Conservation (phyloP, 2,329 filamentous ascomycete species). For the Neofusicoccum kwambonambiense region DNA sequence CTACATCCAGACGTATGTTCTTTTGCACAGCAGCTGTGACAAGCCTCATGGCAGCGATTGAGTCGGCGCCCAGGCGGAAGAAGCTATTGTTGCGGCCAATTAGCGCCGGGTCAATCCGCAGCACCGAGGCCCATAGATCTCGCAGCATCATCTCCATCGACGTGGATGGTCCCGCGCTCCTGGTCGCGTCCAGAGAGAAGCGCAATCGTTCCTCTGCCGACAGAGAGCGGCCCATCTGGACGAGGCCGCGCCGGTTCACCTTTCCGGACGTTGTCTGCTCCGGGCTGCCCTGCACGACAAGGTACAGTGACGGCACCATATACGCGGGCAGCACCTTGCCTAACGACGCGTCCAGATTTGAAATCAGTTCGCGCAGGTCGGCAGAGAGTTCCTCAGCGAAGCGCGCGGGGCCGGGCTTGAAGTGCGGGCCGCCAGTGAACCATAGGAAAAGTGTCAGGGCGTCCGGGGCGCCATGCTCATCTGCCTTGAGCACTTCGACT, state of each 20-base stretch:
- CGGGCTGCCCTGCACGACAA: conserved; percentile 16
- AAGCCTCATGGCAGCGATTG: conserved; percentile 34
- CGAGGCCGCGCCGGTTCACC: conserved; percentile 29
- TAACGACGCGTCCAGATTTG: not conserved
- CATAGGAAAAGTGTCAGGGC: not conserved
- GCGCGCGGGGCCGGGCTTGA: not conserved
- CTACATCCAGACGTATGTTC: not conserved
- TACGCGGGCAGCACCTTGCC: not conserved
- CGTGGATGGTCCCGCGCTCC: not conserved
- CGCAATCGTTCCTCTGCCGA: not conserved
- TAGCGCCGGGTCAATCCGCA: not conserved
- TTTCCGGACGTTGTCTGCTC: conserved; percentile 31
- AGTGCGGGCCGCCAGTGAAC: not conserved
- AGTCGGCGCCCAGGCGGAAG: conserved; percentile 35
- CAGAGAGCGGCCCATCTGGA: conserved; percentile 13
- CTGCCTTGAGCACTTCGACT: not conserved
- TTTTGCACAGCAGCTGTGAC: not conserved
- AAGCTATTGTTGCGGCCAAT: conserved; percentile 20
- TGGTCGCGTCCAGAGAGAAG: not conserved
- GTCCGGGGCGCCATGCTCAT: not conserved
- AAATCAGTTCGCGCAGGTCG: not conserved
- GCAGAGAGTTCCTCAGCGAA: not conserved
- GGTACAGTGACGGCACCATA: not conserved
- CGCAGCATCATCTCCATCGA: not conserved
- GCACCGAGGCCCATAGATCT: not conserved